These are phyloP conservation scores for Globisporangium perplexum DNA, from an alignment of 352 stramenopile genomes.

Conservation along the genomic window DNA sequence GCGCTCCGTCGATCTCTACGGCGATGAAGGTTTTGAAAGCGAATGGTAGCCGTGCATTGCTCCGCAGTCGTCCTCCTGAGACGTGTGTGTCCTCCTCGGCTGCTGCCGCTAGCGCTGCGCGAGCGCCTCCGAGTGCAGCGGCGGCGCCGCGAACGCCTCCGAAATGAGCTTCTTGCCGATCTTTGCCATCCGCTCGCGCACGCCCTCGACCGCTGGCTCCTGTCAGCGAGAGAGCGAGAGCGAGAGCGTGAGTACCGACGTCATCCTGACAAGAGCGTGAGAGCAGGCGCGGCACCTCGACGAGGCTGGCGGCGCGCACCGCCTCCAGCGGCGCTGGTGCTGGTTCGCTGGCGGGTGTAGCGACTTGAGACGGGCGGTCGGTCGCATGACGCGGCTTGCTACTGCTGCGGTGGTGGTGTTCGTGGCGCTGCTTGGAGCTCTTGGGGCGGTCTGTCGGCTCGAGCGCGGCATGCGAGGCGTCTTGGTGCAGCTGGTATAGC, in stretches of 20 bases:
- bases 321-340: not conserved
- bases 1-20: conserved; percentile 31
- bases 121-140: not conserved
- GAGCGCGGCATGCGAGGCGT: conserved; percentile 18
- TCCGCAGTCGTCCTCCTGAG: too few relatives aligned
- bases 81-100: not conserved
- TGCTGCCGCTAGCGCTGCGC: not conserved
- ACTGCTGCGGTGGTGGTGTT: conserved; percentile 10
- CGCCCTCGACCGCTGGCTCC: conserved; percentile 4
- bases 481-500: conserved; percentile 42
- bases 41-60: conserved; percentile 25
- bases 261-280: not conserved
- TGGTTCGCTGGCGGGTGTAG: too few relatives aligned
- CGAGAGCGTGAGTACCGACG: not conserved
- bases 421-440: conserved; percentile 11
- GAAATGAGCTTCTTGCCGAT: conserved; percentile 68
- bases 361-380: not conserved
- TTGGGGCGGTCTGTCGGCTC: not conserved
- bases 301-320: not conserved
- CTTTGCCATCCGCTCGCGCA: conserved; percentile 56
- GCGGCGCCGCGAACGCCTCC: conserved; percentile 41
- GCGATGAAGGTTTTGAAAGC: conserved; percentile 49
- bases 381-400: not conserved
- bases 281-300: not conserved
- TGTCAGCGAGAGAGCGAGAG: not conserved